A percentile compares a stretch with the other conserved stretches of the same genome.
Conservation (phyloP, 106 monocot species). For the Hemerocallis citrina region DNA sequence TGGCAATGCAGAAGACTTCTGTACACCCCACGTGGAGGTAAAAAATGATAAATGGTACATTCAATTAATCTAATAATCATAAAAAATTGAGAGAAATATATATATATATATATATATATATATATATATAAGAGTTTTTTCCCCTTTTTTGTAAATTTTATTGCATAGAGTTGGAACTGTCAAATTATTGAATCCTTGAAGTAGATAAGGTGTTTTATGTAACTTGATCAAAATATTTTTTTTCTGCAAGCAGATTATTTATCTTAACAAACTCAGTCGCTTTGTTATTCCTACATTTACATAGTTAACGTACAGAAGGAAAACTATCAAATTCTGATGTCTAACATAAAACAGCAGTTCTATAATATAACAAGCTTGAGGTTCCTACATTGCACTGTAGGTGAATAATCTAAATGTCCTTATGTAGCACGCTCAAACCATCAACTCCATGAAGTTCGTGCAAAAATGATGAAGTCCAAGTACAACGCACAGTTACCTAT, state of each 20-base stretch:
- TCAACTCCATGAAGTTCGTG: too few relatives aligned
- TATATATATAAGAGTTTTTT: too few relatives aligned
- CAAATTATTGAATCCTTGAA: neutral
- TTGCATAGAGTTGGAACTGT: neutral
- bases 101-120: too few relatives aligned
- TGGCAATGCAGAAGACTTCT: neutral
- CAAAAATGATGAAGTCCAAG: too few relatives aligned
- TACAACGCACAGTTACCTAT: too few relatives aligned
- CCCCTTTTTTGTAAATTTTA: too few relatives aligned
- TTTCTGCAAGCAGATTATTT: neutral
- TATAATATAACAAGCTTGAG: neutral
- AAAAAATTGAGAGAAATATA: too few relatives aligned
- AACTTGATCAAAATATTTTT: neutral
- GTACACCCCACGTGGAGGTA: too few relatives aligned
- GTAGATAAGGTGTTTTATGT: neutral
- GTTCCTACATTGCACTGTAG: neutral
- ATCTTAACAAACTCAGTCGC: neutral
- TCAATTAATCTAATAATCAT: too few relatives aligned
- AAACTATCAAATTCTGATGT: neutral
- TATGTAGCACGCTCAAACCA: too few relatives aligned
- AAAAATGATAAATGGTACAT: neutral
- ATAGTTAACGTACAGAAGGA: neutral
- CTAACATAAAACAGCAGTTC: neutral
- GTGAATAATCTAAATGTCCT: too few relatives aligned
- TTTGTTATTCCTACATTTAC: neutral